Base-by-base conservation (phyloP, 75 land plant genomes). In the Cryptomeria japonica region DNA sequence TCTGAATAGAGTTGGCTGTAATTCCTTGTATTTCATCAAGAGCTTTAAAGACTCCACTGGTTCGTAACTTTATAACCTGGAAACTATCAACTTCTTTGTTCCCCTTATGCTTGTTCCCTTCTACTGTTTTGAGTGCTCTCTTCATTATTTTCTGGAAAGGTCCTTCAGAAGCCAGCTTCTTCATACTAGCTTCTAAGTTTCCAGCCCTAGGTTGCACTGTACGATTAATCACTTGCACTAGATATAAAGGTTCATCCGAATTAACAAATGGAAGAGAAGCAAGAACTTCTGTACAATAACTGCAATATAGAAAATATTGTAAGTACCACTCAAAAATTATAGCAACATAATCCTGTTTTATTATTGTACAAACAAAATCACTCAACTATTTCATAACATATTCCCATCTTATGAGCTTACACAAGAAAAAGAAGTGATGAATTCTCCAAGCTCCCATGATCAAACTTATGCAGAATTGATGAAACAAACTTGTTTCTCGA, bases 161-260 rank as follows among this genome's bases (percentile, higher is more conserved):
- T 56, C 87, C 91, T 90, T 93, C 91, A n/a, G 87, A 79, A 55
- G 93, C 92, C 79, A 91, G 86, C 15, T 90, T 90, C 90, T 97
- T 98, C 92, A 98, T 89, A 49, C 92, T 93, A 87, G 96, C 89
- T 85, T 98, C 99, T 76, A 98, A 72, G 19, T 89, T 90, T 13
- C 99, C 99, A 83, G 95, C 96, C 84, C 96, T 94, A 18, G 97
- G 95, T 93, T 98, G 99, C 36, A 98, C 90, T 38, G 96, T 87
- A 86, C 99, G 94, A 91, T 97, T 98, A 80, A 98, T 97, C 11
- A 91, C 88, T 86, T 94, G 96, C 2, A 98, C 92, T 58, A 98
- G 86, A 89, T 97, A 97, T 73, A 98, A 92, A 84, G 99, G 99
- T 68, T 98, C 99, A 91, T 98, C 99, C 78, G 97, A 96, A 16